Percentiles rank a stretch among this genome's conserved stretches.
phyloP scores from a whole-genome alignment of 164 flowering plant genomes.

The Buxus sempervirens region DNA sequence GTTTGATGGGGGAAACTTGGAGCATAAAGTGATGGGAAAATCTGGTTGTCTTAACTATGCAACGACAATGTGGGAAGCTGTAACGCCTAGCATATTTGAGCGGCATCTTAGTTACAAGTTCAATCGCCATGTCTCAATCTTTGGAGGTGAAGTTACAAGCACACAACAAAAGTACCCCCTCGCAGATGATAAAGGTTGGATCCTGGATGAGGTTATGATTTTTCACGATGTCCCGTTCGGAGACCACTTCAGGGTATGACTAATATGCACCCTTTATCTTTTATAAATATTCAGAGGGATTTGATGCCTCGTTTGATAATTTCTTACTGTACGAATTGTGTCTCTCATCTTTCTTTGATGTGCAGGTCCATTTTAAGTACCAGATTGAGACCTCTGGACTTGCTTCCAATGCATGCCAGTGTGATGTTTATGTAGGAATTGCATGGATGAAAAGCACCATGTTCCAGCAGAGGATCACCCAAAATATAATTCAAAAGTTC shows the following conservation, averaged over 20 bases:
- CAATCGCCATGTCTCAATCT: conserved; percentile 51
- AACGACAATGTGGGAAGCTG: conserved; percentile 57
- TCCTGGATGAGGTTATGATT: conserved; percentile 54
- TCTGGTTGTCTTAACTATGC: conserved; percentile 63
- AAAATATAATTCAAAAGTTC: conserved; percentile 52
- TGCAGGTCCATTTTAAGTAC: conserved; percentile 64
- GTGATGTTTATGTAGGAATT: conserved; percentile 47
- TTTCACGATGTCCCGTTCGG: conserved; percentile 67
- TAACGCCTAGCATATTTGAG: conserved; percentile 40
- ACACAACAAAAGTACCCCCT: conserved; percentile 51
- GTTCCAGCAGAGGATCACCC: conserved; percentile 54
- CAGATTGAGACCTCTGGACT: conserved; percentile 29
- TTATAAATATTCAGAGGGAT: not conserved
- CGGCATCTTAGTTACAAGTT: conserved; percentile 61
- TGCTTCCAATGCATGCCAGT: conserved; percentile 39
- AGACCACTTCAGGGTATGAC: conserved; percentile 37
- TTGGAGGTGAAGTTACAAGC: conserved; percentile 73
- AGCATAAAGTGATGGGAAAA: conserved; percentile 56
- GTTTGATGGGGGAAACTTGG: conserved; percentile 74
- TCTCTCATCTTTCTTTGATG: not conserved
- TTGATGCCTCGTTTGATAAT: not conserved
- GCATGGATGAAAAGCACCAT: conserved; percentile 64
- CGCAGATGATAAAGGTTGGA: conserved; percentile 49
- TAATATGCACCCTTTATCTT: conserved; percentile 28
- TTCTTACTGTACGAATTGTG: not conserved